A percentile compares a stretch with the other conserved stretches of the same genome.
phyloP scores from a whole-genome alignment of 208 protist species.

The Trypanosoma rangeli region DNA sequence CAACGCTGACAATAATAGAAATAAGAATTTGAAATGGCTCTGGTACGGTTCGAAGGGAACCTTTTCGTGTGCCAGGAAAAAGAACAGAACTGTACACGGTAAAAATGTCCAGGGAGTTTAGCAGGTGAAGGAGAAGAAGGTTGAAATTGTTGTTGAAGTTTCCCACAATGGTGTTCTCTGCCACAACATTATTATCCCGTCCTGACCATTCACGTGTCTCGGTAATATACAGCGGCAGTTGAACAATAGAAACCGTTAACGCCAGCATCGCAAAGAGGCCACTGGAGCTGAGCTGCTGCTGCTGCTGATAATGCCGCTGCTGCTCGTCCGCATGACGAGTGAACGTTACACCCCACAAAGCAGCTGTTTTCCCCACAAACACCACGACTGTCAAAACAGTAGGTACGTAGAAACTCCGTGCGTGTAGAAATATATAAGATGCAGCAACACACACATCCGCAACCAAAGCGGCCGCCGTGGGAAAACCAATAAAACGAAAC shows the following conservation, averaged over 20 bases:
- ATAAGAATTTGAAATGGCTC: constrained; percentile 22
- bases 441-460: constrained; percentile 15
- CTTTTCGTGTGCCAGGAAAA: not conserved
- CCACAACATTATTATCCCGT: not conserved
- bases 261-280: constrained; percentile 14
- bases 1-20: constrained; percentile 17
- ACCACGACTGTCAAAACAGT: constrained; percentile 10
- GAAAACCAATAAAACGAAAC: constrained; percentile 5
- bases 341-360: constrained; percentile 6
- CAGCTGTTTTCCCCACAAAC: constrained; percentile 19
- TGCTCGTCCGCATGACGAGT: not conserved
- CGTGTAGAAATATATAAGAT: not conserved
- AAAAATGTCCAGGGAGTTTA: constrained; percentile 27
- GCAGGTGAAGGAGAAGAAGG: constrained; percentile 23
- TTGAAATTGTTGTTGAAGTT: constrained; percentile 32
- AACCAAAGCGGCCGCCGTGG: constrained; percentile 6
- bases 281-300: not conserved
- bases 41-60: not conserved
- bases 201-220: not conserved
- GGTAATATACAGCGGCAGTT: constrained; percentile 26
- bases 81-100: constrained; percentile 25
- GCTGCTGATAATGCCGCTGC: too few relatives aligned
- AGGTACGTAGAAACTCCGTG: constrained; percentile 5
- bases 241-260: constrained; percentile 26
- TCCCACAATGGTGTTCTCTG: constrained; percentile 14